phyloP scores from a whole-genome alignment of 768 basidiomycete species.

The Agaricus blazei region DNA sequence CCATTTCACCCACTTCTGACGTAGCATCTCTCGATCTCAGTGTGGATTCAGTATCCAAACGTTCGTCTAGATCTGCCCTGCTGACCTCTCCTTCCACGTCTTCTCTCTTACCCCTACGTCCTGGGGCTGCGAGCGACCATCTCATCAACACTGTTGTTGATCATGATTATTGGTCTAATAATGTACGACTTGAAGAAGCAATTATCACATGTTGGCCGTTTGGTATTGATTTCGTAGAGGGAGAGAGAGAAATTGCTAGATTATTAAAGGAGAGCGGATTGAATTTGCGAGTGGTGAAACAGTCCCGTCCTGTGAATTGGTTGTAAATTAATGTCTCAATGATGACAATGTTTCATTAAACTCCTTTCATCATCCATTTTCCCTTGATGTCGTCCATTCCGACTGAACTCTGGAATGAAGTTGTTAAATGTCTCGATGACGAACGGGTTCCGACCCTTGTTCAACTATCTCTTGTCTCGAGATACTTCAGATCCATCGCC shows the following conservation, averaged over 20 bases:
- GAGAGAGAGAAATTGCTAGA: background rate
- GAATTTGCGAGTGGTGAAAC: background rate
- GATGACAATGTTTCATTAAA: background rate
- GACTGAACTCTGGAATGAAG: background rate
- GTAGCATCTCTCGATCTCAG: background rate
- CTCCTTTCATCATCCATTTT: background rate
- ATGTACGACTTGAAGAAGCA: background rate
- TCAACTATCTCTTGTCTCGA: background rate
- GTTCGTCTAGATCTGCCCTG: background rate
- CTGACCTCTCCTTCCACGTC: too few species aligned
- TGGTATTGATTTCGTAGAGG: background rate
- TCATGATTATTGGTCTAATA: background rate
- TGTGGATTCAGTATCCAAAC: too few species aligned
- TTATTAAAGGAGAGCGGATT: background rate
- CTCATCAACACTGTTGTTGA: background rate
- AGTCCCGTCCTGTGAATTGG: background rate
- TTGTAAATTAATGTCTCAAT: background rate
- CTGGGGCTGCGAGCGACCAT: background rate
- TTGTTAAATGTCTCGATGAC: background rate
- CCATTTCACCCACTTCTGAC: background rate
- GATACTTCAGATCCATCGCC: background rate
- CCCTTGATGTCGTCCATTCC: background rate
- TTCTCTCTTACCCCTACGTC: too few species aligned
- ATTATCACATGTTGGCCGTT: slow-evolving; percentile 5
- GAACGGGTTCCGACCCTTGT: background rate